A percentile compares a stretch with the other conserved stretches of the same genome.
These are phyloP conservation scores for Hemerocallis citrina DNA, from an alignment of 106 monocot genomes.

Conservation along the genomic window DNA sequence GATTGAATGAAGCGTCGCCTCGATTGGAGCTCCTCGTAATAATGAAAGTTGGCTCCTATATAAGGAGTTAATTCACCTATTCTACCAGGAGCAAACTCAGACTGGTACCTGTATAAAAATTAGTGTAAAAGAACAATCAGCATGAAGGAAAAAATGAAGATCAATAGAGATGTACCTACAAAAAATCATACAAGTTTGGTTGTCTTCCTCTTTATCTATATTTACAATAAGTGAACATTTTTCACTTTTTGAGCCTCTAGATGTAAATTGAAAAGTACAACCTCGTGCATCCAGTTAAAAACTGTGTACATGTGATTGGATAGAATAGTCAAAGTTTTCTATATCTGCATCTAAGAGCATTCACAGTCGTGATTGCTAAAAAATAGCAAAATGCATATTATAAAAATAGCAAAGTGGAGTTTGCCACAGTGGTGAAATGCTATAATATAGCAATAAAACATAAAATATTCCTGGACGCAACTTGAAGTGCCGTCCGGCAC, in stretches of 20 bases:
- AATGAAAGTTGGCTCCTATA: constrained; percentile 78
- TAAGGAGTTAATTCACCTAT: constrained; percentile 95
- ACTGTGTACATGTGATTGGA: not conserved
- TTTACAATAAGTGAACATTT: not conserved
- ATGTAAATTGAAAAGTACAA: not conserved
- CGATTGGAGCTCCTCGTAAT: no score
- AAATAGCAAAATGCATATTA: no score
- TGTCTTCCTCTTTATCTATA: no score
- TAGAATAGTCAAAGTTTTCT: not conserved
- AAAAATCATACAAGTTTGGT: not conserved
- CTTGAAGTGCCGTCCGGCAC: no score
- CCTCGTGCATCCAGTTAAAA: not conserved
- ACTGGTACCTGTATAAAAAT: constrained; percentile 46
- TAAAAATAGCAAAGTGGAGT: not conserved
- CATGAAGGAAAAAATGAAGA: not conserved
- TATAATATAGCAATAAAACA: no score
- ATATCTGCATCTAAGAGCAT: not conserved
- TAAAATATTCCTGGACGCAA: no score
- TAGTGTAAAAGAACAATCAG: not conserved
- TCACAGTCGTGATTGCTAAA: not conserved
- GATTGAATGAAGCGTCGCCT: constrained; percentile 35
- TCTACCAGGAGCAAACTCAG: constrained; percentile 47
- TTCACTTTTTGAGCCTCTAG: not conserved
- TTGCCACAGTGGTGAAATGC: no score
- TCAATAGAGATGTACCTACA: not conserved